phyloP scores from a whole-genome alignment of 306 rosid species.

The Begonia masoniana region DNA sequence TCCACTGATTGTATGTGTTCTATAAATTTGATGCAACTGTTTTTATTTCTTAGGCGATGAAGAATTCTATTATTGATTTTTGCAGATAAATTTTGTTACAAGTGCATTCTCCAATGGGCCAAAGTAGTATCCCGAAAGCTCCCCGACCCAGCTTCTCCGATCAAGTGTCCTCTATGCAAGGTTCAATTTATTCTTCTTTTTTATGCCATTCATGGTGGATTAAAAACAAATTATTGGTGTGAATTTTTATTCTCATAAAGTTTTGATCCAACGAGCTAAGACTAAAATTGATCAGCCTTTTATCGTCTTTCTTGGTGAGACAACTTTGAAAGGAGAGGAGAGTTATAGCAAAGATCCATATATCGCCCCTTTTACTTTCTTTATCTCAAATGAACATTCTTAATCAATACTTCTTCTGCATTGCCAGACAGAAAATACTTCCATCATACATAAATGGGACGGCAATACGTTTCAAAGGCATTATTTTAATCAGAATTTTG shows the following conservation, averaged over 20 bases:
- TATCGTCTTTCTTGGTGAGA: no score
- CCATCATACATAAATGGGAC: slow-evolving; percentile 56
- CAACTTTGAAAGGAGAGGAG: no score
- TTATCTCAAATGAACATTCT: no score
- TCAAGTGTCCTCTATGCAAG: slow-evolving; percentile 93
- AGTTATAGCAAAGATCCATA: no score
- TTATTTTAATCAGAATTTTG: slow-evolving; percentile 35
- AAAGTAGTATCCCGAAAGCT: slow-evolving; percentile 53
- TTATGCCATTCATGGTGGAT: slow-evolving; percentile 1
- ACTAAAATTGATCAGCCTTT: no score
- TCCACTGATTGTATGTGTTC: no score
- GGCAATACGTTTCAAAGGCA: slow-evolving; percentile 49
- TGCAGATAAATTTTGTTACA: slow-evolving; percentile 82
- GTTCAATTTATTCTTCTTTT: slow-evolving; percentile 19
- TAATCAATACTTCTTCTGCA: slow-evolving; percentile 2
- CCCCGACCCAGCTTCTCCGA: slow-evolving; percentile 27
- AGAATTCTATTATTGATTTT: slow-evolving; percentile 6
- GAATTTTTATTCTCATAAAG: no score
- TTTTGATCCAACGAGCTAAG: no score
- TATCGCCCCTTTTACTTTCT: no score
- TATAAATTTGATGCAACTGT: no score
- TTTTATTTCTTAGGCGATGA: no score
- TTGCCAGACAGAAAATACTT: slow-evolving; percentile 44
- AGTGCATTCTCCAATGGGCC: slow-evolving; percentile 80
- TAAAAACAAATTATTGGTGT: no score